These are phyloP conservation scores for Apiosordaria backusii DNA, from an alignment of 495 filamentous ascomycete genomes.

Conservation along the genomic window DNA sequence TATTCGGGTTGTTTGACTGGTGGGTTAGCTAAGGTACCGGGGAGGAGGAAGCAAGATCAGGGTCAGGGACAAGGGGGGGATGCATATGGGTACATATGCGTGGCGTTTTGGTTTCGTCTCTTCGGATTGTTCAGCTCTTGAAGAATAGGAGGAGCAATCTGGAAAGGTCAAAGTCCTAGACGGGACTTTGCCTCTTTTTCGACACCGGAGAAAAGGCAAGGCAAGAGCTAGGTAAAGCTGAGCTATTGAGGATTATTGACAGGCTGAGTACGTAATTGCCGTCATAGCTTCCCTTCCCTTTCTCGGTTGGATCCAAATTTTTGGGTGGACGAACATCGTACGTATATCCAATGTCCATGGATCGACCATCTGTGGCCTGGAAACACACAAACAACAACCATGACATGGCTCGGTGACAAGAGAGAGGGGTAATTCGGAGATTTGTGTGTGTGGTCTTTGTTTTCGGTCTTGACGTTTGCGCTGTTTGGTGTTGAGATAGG, in stretches of 20 bases:
- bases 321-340: no score
- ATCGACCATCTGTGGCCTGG: neutral
- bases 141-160: neutral
- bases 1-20: no score
- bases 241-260: neutral
- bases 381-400: no score
- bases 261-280: neutral
- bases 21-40: no score
- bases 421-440: no score
- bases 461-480: neutral
- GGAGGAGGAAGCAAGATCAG: no score
- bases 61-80: no score
- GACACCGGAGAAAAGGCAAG: no score
- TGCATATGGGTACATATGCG: no score
- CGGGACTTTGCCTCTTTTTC: neutral
- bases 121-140: neutral
- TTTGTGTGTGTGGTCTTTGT: neutral
- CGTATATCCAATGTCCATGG: no score
- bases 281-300: neutral
- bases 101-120: neutral
- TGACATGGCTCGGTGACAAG: neutral
- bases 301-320: neutral
- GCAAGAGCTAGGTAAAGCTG: neutral
- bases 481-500: neutral
- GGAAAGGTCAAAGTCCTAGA: neutral